Evolutionary conservation across 257 asterid genomes (phyloP), one percentile per base, ranked within the genome.

Genomic region (Jasminum sambac): DNA sequence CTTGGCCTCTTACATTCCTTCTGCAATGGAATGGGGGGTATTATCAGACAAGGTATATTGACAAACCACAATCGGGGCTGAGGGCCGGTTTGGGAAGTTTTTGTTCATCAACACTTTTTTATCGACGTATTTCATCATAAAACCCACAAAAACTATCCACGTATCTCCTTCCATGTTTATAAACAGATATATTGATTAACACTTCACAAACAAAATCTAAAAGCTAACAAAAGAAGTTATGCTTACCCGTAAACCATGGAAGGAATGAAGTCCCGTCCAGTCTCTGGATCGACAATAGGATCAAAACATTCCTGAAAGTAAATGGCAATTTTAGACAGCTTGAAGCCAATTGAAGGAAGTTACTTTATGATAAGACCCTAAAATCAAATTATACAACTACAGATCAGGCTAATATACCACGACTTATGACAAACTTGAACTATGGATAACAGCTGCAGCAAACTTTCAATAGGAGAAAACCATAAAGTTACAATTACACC

Each of bases 211-310:
- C 36, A 4, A 30, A 30, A 30, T 30, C 6, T 60, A 4, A 24
- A n/a, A 66, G 16, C 68, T 59, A 50, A 44, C 61, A 73, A 72
- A 65, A 57, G 30, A 76, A 60, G 70, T 66, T 23, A 39, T 38
- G 63, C 84, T 81, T 83, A 95, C 99, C 99, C 99, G 76, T 89
- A 89, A 81, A 91, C 96, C 92, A 95, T 84, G 36, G 98, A 88
- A 5, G 99, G 96, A 81, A 95, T 95, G 79, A 95, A 91, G 84
- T 95, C 98, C 21, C 93, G 92, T 76, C 96, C 99, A 72, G 98
- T 91, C 77, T 84, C 96, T 43, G 90, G 73, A 87, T 95, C 99
- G 42, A 89, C 92, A 79, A 95, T 95, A 52, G 99, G 99, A 81
- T 83, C 95, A 72, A 95, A 95, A 71, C 89, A 82, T 72, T 88